Evolutionary conservation across 2,329 filamentous ascomycete genomes (phyloP), one percentile per base, ranked within the genome.

Genomic region (Aspergillus niger): DNA sequence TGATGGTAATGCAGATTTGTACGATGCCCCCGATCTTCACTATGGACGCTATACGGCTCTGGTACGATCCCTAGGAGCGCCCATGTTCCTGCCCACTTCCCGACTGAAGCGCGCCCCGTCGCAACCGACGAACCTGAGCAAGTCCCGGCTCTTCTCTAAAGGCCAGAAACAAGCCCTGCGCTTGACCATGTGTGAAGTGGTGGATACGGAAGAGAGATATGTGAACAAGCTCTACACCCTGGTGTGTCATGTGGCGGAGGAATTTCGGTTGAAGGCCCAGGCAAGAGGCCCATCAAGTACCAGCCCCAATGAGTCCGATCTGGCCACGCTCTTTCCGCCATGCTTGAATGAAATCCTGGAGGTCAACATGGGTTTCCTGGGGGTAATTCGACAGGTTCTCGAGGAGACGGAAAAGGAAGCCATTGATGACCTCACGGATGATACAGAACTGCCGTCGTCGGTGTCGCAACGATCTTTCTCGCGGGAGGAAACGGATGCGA

Each of bases 191-290:
- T 88, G 86, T 61, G 95, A 99, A 75, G 80, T 98, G 61, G 86
- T 97, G 36, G 91, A 96, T 70, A 99, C 95, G 0, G 95, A 99
- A 75, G 92, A 95, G 73, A 89, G 91, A 74, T 99, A 98, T 76
- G 92, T 99, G 44, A 84, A 85, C 69, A 97, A 98, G 75, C 79
- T 99, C 59, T 86, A 91, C 63, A 91, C 95, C 66, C 79, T 99
- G 62, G 90, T 97, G 44, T 87, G 90, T 64, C 86, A 89, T 61
- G 87, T 97, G 30, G 92, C 92, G 26, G 86, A 87, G 57, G 91
- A 96, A 63, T 93, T 96, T 69, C 87, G 91, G 32, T 80, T 88
- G 54, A 89, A 87, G 63, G 89, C 89, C 3, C 86, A 83, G 67
- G 79, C 79, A 30, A 84, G 84, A 67, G 76, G 80, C 11, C 73